These are phyloP conservation scores for Ogataea methanolica DNA, from an alignment of 805 yeast genomes.

Conservation along the genomic window DNA sequence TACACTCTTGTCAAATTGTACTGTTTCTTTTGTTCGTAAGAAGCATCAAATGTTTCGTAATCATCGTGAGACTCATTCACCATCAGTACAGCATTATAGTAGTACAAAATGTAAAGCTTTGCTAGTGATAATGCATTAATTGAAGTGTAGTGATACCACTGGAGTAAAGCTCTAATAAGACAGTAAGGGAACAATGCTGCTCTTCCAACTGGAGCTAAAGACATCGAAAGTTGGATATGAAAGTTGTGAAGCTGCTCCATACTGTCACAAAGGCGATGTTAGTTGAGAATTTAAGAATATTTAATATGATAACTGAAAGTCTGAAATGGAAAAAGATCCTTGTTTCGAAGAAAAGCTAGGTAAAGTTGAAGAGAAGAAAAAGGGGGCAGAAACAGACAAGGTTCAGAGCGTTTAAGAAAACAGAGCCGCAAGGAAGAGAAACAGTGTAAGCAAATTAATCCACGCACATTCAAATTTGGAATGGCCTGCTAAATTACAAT, in stretches of 20 bases:
- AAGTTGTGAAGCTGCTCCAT: not conserved
- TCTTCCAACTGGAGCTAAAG: conserved; percentile 20
- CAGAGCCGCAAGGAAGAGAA: no score
- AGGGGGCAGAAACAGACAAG: no score
- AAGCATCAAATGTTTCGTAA: conserved; percentile 14
- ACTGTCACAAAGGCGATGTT: no score
- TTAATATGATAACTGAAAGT: no score
- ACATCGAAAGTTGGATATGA: not conserved
- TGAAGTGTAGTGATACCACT: conserved; percentile 14
- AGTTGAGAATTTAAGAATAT: no score
- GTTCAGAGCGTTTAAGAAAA: no score
- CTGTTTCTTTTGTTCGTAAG: conserved; percentile 16
- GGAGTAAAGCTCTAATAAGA: conserved; percentile 16
- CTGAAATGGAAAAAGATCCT: no score
- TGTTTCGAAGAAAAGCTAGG: no score
- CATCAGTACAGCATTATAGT: conserved; percentile 21
- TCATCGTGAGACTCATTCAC: conserved; percentile 20
- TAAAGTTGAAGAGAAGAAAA: no score
- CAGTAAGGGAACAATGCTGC: conserved; percentile 21
- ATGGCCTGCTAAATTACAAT: no score
- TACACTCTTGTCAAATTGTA: conserved; percentile 16
- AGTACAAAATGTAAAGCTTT: conserved; percentile 17
- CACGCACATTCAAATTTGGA: no score
- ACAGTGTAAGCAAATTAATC: no score
- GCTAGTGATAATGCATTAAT: conserved; percentile 14